Conservation (phyloP, 1,284 basidiomycete species). For the Marasmius sp. region DNA sequence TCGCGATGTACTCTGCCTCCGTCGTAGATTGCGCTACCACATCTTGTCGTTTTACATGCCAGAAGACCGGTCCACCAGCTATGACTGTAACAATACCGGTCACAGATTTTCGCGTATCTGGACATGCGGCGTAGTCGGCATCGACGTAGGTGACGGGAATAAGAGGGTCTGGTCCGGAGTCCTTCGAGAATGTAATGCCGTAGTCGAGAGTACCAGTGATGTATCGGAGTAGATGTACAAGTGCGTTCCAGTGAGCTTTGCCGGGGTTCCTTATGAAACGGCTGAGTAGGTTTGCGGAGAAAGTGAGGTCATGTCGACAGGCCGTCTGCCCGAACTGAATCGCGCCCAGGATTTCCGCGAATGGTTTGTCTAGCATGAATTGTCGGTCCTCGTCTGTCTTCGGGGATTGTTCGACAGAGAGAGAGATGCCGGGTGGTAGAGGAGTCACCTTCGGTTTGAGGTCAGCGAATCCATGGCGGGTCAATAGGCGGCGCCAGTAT, state of each 20-base stretch:
- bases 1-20: slow-evolving; percentile 39
- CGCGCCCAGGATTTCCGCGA: slow-evolving; percentile 22
- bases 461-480: slow-evolving; percentile 19
- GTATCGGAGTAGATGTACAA: slow-evolving; percentile 31
- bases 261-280: slow-evolving; percentile 26
- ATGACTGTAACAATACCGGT: slow-evolving; percentile 30
- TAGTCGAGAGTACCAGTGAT: slow-evolving; percentile 27
- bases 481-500: slow-evolving; percentile 22
- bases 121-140: slow-evolving; percentile 32
- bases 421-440: slow-evolving; percentile 17
- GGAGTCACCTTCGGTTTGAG: slow-evolving; percentile 20
- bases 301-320: slow-evolving; percentile 30
- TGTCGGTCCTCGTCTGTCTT: slow-evolving; percentile 13
- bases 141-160: slow-evolving; percentile 34
- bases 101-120: slow-evolving; percentile 26
- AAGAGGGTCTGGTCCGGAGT: slow-evolving; percentile 8
- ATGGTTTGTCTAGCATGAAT: slow-evolving; percentile 27
- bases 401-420: slow-evolving; percentile 15
- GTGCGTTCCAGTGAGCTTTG: slow-evolving; percentile 26
- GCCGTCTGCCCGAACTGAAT: slow-evolving; percentile 30
- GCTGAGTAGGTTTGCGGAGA: slow-evolving; percentile 26
- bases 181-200: slow-evolving; percentile 23
- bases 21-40: slow-evolving; percentile 32
- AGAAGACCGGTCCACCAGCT: slow-evolving; percentile 28
- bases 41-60: slow-evolving; percentile 29